These are phyloP conservation scores for Canariomyces notabilis DNA, from an alignment of 2,329 filamentous ascomycete genomes.

Conservation along the genomic window DNA sequence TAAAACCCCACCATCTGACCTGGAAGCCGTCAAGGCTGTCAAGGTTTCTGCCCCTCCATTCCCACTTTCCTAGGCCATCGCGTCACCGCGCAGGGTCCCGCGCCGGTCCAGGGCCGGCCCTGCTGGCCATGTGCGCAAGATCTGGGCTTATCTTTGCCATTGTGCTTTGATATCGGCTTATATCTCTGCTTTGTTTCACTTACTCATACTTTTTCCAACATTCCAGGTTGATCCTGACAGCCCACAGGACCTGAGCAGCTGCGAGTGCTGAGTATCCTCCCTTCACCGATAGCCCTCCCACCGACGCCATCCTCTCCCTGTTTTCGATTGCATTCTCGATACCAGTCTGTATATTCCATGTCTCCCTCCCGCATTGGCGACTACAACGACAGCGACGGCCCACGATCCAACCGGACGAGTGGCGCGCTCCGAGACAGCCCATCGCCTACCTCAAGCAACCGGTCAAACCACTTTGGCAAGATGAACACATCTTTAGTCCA, in stretches of 20 bases:
- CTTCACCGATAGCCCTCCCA: not conserved
- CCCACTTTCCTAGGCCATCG: not conserved
- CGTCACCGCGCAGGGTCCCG: not conserved
- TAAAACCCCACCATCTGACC: slow-evolving; percentile 2
- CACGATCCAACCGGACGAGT: slow-evolving; percentile 5
- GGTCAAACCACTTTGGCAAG: slow-evolving; percentile 28
- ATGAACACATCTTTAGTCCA: slow-evolving; percentile 50
- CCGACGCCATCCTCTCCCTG: not conserved
- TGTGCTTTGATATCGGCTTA: not conserved
- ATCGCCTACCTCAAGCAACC: slow-evolving; percentile 17
- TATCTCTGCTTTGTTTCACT: not conserved
- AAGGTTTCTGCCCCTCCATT: not conserved
- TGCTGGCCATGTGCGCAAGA: not conserved
- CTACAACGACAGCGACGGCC: slow-evolving; percentile 9
- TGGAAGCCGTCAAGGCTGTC: not conserved
- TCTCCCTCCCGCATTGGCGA: slow-evolving; percentile 22
- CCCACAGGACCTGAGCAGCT: not conserved
- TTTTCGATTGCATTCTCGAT: no score
- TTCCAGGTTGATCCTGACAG: not conserved
- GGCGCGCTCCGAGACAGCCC: slow-evolving; percentile 4
- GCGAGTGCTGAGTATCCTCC: not conserved
- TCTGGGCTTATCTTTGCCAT: not conserved
- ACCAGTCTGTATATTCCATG: no score
- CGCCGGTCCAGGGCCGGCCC: no score
- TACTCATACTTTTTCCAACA: not conserved